phyloP scores from a whole-genome alignment of 2,329 filamentous ascomycete species.

The Penicillium sp. region DNA sequence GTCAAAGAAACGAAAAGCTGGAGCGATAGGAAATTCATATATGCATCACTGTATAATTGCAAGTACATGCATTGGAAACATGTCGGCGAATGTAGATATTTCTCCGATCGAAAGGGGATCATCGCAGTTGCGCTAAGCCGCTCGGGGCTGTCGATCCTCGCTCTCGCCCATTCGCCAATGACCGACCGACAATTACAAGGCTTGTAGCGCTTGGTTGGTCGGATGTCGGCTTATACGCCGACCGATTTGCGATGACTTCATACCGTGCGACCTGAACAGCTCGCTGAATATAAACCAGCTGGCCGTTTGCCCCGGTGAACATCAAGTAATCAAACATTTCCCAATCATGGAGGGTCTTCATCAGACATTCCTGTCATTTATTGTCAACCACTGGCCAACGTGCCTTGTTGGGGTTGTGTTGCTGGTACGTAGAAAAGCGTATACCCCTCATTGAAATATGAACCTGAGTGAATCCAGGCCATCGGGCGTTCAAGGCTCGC shows the following conservation, averaged over 20 bases:
- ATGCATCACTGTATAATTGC: too few species aligned
- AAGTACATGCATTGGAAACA: too few species aligned
- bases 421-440: conserved; percentile 1
- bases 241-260: background rate
- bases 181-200: background rate
- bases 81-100: too few species aligned
- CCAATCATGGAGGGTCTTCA: background rate
- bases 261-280: background rate
- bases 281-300: background rate
- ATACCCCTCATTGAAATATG: background rate
- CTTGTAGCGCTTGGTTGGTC: background rate
- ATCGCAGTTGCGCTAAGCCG: too few species aligned
- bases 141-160: background rate
- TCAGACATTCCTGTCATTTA: background rate
- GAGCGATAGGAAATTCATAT: too few species aligned
- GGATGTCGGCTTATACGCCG: background rate
- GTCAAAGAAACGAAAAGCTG: too few species aligned
- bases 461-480: conserved; percentile 1
- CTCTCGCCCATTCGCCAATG: background rate
- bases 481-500: conserved; percentile 11
- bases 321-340: background rate
- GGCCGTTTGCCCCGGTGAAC: background rate
- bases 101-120: too few species aligned
- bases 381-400: background rate
- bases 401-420: background rate